Evolutionary conservation across 108 stramenopile species (phyloP), one percentile per base, ranked within the genome.

Genomic region (Epipyxis sp.): DNA sequence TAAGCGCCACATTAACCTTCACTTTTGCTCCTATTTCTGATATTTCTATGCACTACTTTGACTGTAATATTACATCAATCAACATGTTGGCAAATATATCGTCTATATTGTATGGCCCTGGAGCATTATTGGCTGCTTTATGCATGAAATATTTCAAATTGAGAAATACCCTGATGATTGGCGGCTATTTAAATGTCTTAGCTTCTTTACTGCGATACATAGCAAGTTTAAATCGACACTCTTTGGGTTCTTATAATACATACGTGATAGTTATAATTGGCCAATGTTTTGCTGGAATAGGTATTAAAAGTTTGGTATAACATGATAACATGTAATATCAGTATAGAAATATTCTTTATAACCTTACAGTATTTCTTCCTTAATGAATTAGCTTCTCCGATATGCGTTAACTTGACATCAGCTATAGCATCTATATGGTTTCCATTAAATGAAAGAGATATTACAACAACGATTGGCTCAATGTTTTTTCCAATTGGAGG

Each of bases 361-460:
- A n/a, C n/a, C n/a, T n/a, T n/a, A n/a, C n/a, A n/a, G n/a, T n/a
- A n/a, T n/a, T n/a, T n/a, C n/a, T n/a, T n/a, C n/a, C n/a, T n/a
- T n/a, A n/a, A n/a, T n/a, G n/a, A 80, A 0, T n/a, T 86, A 27
- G 83, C 77, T 32, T 83, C 83, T 44, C 86, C 86, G 1, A n/a
- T 59, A 1, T 84, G 81, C 25, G 40, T 57, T 40, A 86, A 84
- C 45, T 35, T 74, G 25, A 40, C 78, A 25, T 83, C 86, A 10
- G 76, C 81, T 16, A 40, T 59, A 0, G 72, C 80, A 2, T 80
- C 72, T 3, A 76, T 34, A 1, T 86, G 86, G 86, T 86, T 86
- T 35, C 42, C 80, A 1, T 40, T 20, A 0, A 0, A 81, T 0
- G 82, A 86, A 59, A 74, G 86, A 0, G 86, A 86, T 32, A 20